These are phyloP conservation scores for Spongiforma sp. DNA, from an alignment of 1,284 basidiomycete species.

Conservation along the genomic window DNA sequence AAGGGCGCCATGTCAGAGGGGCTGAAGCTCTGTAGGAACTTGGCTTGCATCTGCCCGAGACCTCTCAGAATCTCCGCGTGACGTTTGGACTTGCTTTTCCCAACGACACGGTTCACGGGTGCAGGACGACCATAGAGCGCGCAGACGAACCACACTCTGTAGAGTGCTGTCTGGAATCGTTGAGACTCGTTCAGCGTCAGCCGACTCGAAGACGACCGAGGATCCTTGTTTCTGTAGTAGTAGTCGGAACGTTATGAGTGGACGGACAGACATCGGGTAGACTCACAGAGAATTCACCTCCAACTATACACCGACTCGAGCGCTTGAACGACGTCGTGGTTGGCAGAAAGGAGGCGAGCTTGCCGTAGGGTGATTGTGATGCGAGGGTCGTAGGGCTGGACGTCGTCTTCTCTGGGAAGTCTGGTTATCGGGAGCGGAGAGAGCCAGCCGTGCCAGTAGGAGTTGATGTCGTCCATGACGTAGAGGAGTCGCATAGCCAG, in stretches of 20 bases:
- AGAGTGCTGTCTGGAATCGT: constrained; percentile 40
- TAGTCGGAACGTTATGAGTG: constrained; percentile 4
- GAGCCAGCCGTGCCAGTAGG: constrained; percentile 22
- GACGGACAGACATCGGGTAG: not conserved
- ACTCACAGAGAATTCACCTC: constrained; percentile 32
- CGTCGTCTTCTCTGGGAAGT: constrained; percentile 16
- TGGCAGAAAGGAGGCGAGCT: constrained; percentile 20
- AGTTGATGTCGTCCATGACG: constrained; percentile 13
- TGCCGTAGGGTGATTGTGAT: constrained; percentile 12
- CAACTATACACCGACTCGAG: constrained; percentile 43
- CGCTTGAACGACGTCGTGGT: constrained; percentile 26
- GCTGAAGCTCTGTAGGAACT: constrained; percentile 16
- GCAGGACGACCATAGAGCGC: constrained; percentile 23
- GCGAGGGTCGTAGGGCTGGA: not conserved
- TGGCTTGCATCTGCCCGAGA: constrained; percentile 11
- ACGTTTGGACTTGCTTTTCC: constrained; percentile 13
- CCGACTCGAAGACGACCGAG: constrained; percentile 23
- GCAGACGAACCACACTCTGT: constrained; percentile 38
- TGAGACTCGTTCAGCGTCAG: constrained; percentile 31
- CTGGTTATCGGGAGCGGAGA: constrained; percentile 9
- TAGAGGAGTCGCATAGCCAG: constrained; percentile 38
- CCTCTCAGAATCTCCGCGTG: constrained; percentile 6
- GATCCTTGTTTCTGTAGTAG: constrained; percentile 39
- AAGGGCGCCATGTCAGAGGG: constrained; percentile 1
- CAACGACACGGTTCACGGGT: constrained; percentile 14